Conservation (phyloP, 345 rosid species). For the Corchorus capsularis region DNA sequence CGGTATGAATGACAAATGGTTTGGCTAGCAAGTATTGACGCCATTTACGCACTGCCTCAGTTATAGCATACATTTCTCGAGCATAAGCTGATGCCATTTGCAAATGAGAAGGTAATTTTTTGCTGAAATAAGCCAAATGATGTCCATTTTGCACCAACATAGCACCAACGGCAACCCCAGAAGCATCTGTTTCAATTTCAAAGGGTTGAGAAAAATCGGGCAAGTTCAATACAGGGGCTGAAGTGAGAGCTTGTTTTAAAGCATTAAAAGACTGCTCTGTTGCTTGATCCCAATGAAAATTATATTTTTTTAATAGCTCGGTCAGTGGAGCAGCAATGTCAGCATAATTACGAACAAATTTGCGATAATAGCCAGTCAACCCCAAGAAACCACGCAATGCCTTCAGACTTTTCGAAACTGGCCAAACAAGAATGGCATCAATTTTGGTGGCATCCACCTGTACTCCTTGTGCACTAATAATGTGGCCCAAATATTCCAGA, state of each 20-base stretch:
- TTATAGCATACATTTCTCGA: not conserved
- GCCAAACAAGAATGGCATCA: not conserved
- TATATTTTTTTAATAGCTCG: not conserved
- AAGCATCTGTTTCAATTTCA: conserved; percentile 1
- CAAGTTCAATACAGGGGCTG: not conserved
- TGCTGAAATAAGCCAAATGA: not conserved
- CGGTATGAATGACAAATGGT: not conserved
- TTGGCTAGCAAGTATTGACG: not conserved
- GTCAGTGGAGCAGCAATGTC: not conserved
- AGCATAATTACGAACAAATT: not conserved
- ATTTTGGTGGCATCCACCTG: not conserved
- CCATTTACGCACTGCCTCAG: not conserved
- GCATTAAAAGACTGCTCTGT: not conserved
- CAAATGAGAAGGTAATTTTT: not conserved
- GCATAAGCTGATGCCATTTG: not conserved
- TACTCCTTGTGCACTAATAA: not conserved
- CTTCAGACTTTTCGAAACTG: not conserved
- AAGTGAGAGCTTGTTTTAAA: not conserved
- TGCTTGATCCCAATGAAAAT: not conserved
- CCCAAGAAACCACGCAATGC: not conserved
- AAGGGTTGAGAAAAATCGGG: not conserved
- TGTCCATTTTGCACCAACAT: not conserved
- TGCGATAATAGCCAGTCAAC: not conserved
- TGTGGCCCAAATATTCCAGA: not conserved
- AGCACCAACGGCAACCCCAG: not conserved